phyloP scores from a whole-genome alignment of 495 filamentous ascomycete genomes.

The Aspergillus indologenus region DNA sequence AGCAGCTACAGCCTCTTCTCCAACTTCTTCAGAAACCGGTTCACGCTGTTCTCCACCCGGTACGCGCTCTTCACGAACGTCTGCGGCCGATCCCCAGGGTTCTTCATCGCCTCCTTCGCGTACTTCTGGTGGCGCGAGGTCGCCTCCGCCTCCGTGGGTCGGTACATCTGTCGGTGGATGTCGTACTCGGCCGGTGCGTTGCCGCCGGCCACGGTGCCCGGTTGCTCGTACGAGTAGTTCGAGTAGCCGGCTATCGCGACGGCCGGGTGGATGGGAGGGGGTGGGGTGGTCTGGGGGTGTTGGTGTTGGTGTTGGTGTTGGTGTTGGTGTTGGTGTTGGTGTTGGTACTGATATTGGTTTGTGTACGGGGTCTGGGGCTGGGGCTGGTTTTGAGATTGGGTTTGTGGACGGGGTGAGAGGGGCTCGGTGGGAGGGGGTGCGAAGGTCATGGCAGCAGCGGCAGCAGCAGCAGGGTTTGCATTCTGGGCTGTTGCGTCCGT shows the following conservation, averaged over 20 bases:
- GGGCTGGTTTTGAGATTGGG: too few species aligned
- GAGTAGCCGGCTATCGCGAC: conserved; percentile 50
- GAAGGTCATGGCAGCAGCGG: neutral
- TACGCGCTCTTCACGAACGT: conserved; percentile 68
- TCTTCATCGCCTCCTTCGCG: conserved; percentile 51
- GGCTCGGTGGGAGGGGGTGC: conserved; percentile 35
- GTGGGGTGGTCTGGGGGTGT: conserved; percentile 12
- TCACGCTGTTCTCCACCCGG: conserved; percentile 72
- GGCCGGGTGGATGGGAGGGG: conserved; percentile 17
- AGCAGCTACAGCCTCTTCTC: conserved; percentile 60
- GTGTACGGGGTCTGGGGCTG: neutral
- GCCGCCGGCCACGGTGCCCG: conserved; percentile 27
- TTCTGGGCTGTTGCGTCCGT: conserved; percentile 40
- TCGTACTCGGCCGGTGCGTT: conserved; percentile 46
- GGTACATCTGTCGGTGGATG: conserved; percentile 74
- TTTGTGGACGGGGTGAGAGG: neutral
- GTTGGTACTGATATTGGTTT: neutral
- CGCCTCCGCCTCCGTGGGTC: conserved; percentile 66
- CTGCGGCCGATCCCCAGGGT: conserved; percentile 43
- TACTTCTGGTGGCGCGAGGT: conserved; percentile 40
- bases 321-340: too few species aligned
- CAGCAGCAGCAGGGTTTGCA: neutral
- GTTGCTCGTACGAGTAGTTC: conserved; percentile 52
- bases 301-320: conserved; percentile 18
- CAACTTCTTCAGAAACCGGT: conserved; percentile 79